These are phyloP conservation scores for Fusarium siculi DNA, from an alignment of 2,329 filamentous ascomycete species.

Conservation along the genomic window DNA sequence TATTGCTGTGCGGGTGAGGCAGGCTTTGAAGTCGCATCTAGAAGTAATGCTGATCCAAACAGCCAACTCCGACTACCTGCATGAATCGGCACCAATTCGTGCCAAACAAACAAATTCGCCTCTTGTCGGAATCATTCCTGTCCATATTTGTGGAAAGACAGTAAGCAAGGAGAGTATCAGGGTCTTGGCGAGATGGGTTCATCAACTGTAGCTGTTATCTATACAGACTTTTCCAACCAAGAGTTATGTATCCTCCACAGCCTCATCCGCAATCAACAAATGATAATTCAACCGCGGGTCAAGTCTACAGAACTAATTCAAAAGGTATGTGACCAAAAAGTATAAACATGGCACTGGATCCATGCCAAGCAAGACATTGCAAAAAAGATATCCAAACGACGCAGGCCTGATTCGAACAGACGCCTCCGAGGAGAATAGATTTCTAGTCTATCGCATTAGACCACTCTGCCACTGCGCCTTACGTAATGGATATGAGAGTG, in stretches of 20 bases:
- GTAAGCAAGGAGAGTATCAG: rapidly evolving
- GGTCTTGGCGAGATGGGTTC: rapidly evolving
- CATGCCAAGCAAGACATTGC: too few relatives aligned
- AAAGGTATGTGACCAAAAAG: rapidly evolving
- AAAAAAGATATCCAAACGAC: not conserved
- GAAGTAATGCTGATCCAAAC: not conserved
- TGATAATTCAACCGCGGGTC: rapidly evolving
- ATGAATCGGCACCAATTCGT: too few relatives aligned
- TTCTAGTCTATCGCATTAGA: constrained; percentile 7
- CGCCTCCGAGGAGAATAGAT: not conserved
- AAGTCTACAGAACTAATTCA: too few relatives aligned
- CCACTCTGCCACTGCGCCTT: constrained; percentile 7
- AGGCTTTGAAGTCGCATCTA: not conserved
- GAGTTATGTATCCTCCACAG: not conserved
- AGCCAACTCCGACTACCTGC: not conserved
- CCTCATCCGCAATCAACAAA: not conserved
- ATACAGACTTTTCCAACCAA: not conserved
- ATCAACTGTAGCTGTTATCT: not conserved
- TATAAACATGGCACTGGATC: too few relatives aligned
- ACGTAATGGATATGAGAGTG: not conserved
- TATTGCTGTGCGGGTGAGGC: too few relatives aligned
- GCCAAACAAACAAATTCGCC: too few relatives aligned
- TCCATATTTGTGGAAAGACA: not conserved
- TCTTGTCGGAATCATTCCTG: not conserved
- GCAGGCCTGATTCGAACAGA: constrained; percentile 5